phyloP scores from a whole-genome alignment of 139 green algal species.

The Chlamydomonas sp. region DNA sequence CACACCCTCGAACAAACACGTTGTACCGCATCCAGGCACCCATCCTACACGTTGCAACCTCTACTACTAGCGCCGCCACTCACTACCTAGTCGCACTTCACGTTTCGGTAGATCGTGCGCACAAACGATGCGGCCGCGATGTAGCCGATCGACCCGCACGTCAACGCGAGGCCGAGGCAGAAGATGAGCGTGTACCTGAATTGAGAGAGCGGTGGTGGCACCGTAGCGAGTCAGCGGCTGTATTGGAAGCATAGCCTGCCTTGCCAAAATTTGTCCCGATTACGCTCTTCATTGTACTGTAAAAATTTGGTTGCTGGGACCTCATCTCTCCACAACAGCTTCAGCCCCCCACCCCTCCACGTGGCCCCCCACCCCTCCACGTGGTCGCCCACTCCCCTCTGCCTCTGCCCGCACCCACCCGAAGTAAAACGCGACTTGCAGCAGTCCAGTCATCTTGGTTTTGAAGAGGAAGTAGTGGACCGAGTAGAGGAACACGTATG shows the following conservation, averaged over 20 bases:
- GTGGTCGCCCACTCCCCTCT: no score
- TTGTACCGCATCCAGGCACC: no score
- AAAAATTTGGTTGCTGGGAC: no score
- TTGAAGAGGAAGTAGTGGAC: slow-evolving; percentile 90
- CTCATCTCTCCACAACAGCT: no score
- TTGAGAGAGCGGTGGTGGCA: neutral
- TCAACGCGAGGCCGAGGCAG: slow-evolving; percentile 62
- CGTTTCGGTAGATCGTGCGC: slow-evolving; percentile 82
- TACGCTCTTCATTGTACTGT: no score
- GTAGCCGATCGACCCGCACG: slow-evolving; percentile 81
- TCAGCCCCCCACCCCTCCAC: no score
- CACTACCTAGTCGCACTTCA: slow-evolving; percentile 76
- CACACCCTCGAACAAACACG: no score
- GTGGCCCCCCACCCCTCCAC: neutral
- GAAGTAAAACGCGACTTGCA: slow-evolving; percentile 97
- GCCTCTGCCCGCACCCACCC: slow-evolving; percentile 30
- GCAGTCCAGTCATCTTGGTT: slow-evolving; percentile 95
- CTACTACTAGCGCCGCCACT: no score
- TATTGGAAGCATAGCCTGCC: neutral
- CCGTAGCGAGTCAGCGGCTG: no score
- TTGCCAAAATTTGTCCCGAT: no score
- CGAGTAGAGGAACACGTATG: slow-evolving; percentile 89
- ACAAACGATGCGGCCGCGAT: slow-evolving; percentile 78
- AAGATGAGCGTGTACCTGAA: slow-evolving; percentile 85
- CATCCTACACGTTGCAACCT: no score